These are phyloP conservation scores for Nothophoma quercina DNA, from an alignment of 2,329 filamentous ascomycete species.

Conservation along the genomic window DNA sequence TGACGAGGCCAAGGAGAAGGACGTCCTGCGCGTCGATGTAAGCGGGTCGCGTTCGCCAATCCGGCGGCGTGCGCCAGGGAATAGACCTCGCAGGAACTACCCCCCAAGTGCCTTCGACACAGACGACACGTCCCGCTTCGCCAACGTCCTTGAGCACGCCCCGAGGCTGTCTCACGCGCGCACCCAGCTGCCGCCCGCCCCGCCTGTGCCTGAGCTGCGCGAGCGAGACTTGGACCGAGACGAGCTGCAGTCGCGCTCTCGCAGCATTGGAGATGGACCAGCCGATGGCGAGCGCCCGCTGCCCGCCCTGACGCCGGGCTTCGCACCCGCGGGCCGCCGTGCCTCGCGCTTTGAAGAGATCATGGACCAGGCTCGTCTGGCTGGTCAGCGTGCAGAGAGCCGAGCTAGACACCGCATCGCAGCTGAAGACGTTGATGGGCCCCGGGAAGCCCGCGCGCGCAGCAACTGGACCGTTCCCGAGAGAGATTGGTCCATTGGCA, in stretches of 20 bases:
- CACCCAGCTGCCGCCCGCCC: constrained; percentile 37
- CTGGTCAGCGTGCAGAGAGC: no score
- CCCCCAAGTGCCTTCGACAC: constrained; percentile 27
- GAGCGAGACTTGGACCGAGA: constrained; percentile 5
- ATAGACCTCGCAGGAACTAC: constrained; percentile 28
- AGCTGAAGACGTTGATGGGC: constrained; percentile 4
- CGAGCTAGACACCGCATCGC: no score
- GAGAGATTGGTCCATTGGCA: no score
- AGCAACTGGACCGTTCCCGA: no score
- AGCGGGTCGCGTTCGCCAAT: constrained; percentile 65
- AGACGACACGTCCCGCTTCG: constrained; percentile 24
- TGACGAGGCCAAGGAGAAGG: constrained; percentile 54
- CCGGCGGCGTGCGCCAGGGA: constrained; percentile 56
- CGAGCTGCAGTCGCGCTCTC: neutral
- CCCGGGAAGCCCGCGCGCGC: no score
- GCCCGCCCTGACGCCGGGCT: constrained; percentile 44
- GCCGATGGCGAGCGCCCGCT: constrained; percentile 20
- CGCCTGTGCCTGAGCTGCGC: constrained; percentile 44
- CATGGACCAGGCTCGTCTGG: no score
- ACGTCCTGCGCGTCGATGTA: constrained; percentile 59
- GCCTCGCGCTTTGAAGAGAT: constrained; percentile 6
- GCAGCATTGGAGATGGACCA: neutral
- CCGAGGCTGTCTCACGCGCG: constrained; percentile 29
- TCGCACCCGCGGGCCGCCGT: constrained; percentile 42
- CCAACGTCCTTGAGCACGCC: constrained; percentile 20